Evolutionary conservation across 1,284 basidiomycete genomes (phyloP).

Genomic region (Neolentinus lepideus): DNA sequence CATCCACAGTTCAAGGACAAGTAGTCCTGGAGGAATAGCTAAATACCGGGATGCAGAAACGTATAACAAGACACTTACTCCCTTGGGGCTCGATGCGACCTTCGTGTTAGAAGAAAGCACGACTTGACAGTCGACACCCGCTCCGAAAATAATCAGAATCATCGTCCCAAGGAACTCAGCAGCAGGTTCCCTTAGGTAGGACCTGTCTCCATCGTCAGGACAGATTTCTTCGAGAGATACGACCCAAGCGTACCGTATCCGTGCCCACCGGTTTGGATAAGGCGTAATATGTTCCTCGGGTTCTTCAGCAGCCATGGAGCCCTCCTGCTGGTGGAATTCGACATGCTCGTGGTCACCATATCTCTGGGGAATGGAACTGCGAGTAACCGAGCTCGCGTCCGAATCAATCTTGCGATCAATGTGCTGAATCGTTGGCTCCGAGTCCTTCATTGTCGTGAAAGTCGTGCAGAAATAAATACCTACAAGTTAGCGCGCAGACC

Average conservation of each 20-base stretch:
- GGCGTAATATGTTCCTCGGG: background rate
- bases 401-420: background rate
- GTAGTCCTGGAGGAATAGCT: constrained; percentile 34
- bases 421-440: background rate
- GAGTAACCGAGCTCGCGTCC: background rate
- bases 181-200: constrained; percentile 48
- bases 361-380: background rate
- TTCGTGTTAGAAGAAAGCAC: constrained; percentile 42
- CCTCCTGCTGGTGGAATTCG: background rate
- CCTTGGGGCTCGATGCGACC: constrained; percentile 48
- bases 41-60: constrained; percentile 2
- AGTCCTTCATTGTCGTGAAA: background rate
- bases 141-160: constrained; percentile 61
- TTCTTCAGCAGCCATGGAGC: background rate
- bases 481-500: background rate
- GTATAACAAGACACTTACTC: constrained; percentile 37
- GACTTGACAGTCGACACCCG: constrained; percentile 57
- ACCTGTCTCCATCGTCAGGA: constrained; percentile 17
- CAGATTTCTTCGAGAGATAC: background rate
- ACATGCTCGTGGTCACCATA: background rate
- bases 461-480: background rate
- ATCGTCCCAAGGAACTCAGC: constrained; percentile 68
- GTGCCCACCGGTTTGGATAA: constrained; percentile 1
- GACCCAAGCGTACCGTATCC: background rate
- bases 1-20: constrained; percentile 59